Evolutionary conservation across 495 filamentous ascomycete species (phyloP).

Genomic region (Penicillium desertorum): DNA sequence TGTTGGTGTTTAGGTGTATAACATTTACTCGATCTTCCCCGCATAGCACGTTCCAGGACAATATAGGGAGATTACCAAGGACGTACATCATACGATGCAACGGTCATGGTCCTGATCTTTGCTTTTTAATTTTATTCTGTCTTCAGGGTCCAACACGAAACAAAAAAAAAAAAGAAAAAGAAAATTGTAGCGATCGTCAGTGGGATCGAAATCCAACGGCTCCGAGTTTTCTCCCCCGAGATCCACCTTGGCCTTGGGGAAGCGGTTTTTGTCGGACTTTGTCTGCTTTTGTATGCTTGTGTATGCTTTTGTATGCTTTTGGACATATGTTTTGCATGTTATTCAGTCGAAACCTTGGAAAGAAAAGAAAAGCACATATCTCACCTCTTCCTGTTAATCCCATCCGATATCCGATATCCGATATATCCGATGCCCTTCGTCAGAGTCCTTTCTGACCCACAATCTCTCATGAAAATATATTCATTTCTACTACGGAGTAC

Average conservation of each 20-base stretch:
- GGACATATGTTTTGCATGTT: no score
- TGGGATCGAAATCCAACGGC: slow-evolving; percentile 23
- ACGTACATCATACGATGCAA: background rate
- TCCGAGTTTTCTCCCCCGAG: slow-evolving; percentile 36
- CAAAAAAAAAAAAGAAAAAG: background rate
- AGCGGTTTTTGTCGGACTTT: no score
- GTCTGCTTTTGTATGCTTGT: no score
- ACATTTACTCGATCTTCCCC: slow-evolving; percentile 11
- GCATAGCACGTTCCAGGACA: slow-evolving; percentile 17
- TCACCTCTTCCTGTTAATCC: no score
- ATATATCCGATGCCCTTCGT: background rate
- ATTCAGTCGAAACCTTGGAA: no score
- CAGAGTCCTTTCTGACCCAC: background rate
- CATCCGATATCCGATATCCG: background rate
- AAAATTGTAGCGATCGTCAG: slow-evolving; percentile 16
- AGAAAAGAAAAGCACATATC: no score
- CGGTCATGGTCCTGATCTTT: background rate
- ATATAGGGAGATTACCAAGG: background rate
- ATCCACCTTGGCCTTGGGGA: slow-evolving; percentile 6
- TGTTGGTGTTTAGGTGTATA: no score
- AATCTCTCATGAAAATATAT: background rate
- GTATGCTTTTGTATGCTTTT: no score
- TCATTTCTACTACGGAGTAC: no score
- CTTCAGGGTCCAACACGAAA: background rate
- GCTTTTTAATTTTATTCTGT: background rate